Evolutionary conservation across 331 rosid species (phyloP), one percentile per base, ranked within the genome.

Genomic region (Pyracantha coccinea): DNA sequence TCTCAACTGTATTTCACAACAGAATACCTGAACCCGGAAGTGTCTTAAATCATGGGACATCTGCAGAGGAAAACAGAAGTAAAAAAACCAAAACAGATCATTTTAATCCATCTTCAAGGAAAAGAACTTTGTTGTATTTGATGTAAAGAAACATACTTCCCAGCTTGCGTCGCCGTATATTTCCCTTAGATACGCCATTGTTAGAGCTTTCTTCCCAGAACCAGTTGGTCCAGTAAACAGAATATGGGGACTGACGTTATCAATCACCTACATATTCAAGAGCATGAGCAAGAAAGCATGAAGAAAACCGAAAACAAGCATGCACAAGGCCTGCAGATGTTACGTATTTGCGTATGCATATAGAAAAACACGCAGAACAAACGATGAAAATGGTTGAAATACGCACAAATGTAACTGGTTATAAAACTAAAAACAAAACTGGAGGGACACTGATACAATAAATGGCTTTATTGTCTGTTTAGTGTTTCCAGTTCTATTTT

Each of bases 171-270:
- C 97, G 5, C 95, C 97, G 32, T 82, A 91, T 78, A 80, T 79
- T 81, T 94, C 96, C 27, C 83, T 80, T 29, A 91, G 85, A 85
- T 89, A 81, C 64, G 97, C 95, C 91, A 85, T 86, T 45, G 91
- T 83, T 57, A 90, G 82, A 1, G 91, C 83, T 85, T 84, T 84
- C 88, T 91, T 94, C 47, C 91, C 96, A 0, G 93, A 90, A 63
- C 92, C 95, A 41, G 78, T 8, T 21, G 97, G 89, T 52, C 98
- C 96, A 50, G 81, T 87, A 53, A 94, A 82, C 87, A 94, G 76
- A 75, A 94, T 86, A 72, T 88, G 91, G 73, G 98, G 98, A 58
- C 80, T 85, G 33, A 71, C 55, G 8, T 82, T 85, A 12, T 76
- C 83, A 65, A 89, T 88, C 35, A 60, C 89, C 97, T 88, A 79